A percentile compares a stretch with the other conserved stretches of the same genome.
Conservation (phyloP, 768 basidiomycete species). For the Lactifluus volemus region DNA sequence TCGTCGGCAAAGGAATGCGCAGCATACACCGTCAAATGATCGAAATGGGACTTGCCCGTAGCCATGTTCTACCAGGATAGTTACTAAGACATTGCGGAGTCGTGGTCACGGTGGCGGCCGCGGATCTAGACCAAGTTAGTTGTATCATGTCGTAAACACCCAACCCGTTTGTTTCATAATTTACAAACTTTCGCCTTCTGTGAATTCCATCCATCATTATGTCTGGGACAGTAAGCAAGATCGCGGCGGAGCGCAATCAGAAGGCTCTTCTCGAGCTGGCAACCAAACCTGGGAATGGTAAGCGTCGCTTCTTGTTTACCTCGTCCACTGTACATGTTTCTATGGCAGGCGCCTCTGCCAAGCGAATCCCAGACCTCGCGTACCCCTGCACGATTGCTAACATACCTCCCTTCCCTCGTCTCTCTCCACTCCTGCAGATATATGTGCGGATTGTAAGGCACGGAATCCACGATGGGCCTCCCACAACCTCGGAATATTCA, state of each 20-base stretch:
- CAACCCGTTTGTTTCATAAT: too few species aligned
- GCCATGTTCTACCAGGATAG: background rate
- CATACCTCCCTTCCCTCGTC: background rate
- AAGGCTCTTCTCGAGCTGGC: constrained; percentile 15
- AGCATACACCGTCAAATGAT: constrained; percentile 4
- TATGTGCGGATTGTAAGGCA: constrained; percentile 90
- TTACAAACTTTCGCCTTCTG: background rate
- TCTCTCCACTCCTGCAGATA: constrained; percentile 38
- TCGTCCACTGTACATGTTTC: background rate
- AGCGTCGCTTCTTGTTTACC: background rate
- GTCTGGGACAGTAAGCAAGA: constrained; percentile 12
- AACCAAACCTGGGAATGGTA: constrained; percentile 12
- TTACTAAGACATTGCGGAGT: background rate
- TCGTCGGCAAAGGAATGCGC: constrained; percentile 49
- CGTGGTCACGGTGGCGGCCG: too few species aligned
- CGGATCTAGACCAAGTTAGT: too few species aligned
- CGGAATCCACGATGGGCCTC: constrained; percentile 85
- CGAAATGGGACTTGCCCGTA: background rate
- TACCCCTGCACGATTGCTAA: background rate
- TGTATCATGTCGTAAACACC: background rate
- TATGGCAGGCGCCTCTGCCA: background rate
- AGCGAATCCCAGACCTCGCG: background rate
- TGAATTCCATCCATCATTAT: background rate
- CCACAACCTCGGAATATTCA: constrained; percentile 80
- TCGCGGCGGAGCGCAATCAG: constrained; percentile 16